Evolutionary conservation across 225 moss, liverwort and hornwort species (phyloP).

Genomic region (Polytrichum commune): DNA sequence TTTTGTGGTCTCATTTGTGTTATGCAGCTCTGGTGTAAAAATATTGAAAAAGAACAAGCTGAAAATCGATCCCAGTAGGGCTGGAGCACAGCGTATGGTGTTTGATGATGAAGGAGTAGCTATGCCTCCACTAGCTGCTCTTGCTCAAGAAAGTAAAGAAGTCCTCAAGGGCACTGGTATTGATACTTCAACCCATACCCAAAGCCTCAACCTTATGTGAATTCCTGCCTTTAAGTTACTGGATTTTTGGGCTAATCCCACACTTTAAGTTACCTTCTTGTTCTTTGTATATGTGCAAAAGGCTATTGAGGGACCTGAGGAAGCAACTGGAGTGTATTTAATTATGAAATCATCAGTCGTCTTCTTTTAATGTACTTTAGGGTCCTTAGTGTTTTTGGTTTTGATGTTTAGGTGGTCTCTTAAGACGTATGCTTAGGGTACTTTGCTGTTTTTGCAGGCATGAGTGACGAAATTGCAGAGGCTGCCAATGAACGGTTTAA

Average conservation of each 20-base stretch:
- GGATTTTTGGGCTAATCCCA: too few species aligned
- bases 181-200: background rate
- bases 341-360: too few species aligned
- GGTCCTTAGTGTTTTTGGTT: too few species aligned
- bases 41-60: slow-evolving; percentile 92
- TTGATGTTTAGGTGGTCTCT: too few species aligned
- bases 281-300: too few species aligned
- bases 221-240: too few species aligned
- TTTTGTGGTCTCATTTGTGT: background rate
- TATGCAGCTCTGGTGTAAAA: slow-evolving; percentile 89
- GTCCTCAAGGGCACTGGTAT: slow-evolving; percentile 50
- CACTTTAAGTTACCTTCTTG: too few species aligned
- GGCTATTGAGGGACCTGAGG: too few species aligned
- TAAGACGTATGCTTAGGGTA: background rate
- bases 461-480: slow-evolving; percentile 54
- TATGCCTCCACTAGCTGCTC: slow-evolving; percentile 85
- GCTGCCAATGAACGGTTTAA: slow-evolving; percentile 71
- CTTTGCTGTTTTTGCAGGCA: slow-evolving; percentile 30
- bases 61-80: slow-evolving; percentile 87
- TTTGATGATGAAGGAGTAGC: slow-evolving; percentile 94
- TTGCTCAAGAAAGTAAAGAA: slow-evolving; percentile 66
- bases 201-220: too few species aligned
- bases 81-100: slow-evolving; percentile 86
- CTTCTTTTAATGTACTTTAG: too few species aligned
- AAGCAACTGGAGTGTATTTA: too few species aligned